Base-by-base conservation (phyloP, 1,139 yeast genomes). In the Saccharomycopsis phalli region DNA sequence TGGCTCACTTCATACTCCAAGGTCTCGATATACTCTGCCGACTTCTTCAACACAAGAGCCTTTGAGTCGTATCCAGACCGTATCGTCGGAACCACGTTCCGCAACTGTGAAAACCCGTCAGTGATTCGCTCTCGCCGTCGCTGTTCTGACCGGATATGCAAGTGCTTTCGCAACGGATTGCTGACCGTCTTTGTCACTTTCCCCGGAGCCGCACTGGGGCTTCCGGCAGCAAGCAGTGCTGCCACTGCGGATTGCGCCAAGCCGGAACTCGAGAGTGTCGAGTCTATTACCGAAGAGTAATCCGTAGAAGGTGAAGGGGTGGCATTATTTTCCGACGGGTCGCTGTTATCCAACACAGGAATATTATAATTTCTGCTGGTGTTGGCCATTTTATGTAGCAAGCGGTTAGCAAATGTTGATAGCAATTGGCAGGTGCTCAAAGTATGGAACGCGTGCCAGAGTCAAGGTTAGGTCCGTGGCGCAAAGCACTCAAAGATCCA, bases 81-180 rank as follows among this genome's bases (percentile, higher is more conserved):
- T 41, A 68, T 57, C 22, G 58, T 57, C 3, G 71, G 71, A 10
- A 66, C 67, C 1, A 62, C 52, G 36, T 53, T 51, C 42, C 60
- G 60, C 28, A 66, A 52, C 41, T 56, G 57, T 35, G 61, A 60
- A 48, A 66, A 66, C 14, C 71, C 71, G 34, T 66, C 70, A 35
- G 65, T 65, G 42, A 66, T 66, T 47, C 62, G 60, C 43, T 65
- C 69, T 31, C 71, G 54, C 26, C 70, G 56, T 36, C 70, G 55
- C 49, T 66, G 70, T 47, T 66, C 71, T 3, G 68, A 63, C 28
- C 63, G 54, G 39, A 65, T 66, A 49, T 66, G 71, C 7, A 56
- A 60, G 37, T 55, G 57, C 35, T 52, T 52, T 27, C 56, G 41
- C 18, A 52, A 31, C 6, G 49, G 47, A 4, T 14, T 34, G 19